phyloP scores from a whole-genome alignment of 2,329 filamentous ascomycete species.

The Grosmannia clavigera region DNA sequence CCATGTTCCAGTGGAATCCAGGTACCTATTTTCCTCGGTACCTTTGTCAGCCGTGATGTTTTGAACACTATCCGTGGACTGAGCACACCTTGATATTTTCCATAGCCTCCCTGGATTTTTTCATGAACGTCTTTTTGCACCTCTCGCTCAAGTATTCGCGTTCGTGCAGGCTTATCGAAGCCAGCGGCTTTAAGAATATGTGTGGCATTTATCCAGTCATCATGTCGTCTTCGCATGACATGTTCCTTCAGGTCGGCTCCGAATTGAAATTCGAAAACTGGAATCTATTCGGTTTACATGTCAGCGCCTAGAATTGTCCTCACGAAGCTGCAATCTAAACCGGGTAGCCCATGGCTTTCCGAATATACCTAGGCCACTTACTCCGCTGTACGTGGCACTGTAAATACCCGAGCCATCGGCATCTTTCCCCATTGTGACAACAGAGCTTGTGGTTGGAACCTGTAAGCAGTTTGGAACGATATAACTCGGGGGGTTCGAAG shows the following conservation, averaged over 20 bases:
- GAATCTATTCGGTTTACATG: slow-evolving; percentile 47
- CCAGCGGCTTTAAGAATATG: slow-evolving; percentile 95
- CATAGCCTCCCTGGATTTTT: slow-evolving; percentile 96
- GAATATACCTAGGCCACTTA: slow-evolving; percentile 25
- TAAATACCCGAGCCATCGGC: slow-evolving; percentile 40
- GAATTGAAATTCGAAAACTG: slow-evolving; percentile 88
- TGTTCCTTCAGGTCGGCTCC: slow-evolving; percentile 66
- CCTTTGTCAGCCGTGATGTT: not conserved
- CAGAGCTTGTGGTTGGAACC: not conserved
- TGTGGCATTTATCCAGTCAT: slow-evolving; percentile 99
- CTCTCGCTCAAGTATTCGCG: slow-evolving; percentile 87
- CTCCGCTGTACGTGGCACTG: slow-evolving; percentile 58
- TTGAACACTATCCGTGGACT: not conserved
- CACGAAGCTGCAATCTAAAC: not conserved
- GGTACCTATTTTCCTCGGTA: slow-evolving; percentile 47
- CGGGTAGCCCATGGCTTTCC: not conserved
- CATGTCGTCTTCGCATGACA: slow-evolving; percentile 87
- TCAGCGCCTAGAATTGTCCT: slow-evolving; percentile 4
- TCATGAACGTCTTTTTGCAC: slow-evolving; percentile 95
- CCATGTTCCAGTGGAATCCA: slow-evolving; percentile 88
- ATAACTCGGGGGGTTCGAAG: not conserved
- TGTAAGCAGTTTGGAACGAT: not conserved
- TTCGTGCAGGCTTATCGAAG: slow-evolving; percentile 92
- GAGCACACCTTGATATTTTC: slow-evolving; percentile 78
- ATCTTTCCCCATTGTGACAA: slow-evolving; percentile 32